These are phyloP conservation scores for Helicostylum pulchrum DNA, from an alignment of 192 early-diverging fungal genomes.

Conservation along the genomic window DNA sequence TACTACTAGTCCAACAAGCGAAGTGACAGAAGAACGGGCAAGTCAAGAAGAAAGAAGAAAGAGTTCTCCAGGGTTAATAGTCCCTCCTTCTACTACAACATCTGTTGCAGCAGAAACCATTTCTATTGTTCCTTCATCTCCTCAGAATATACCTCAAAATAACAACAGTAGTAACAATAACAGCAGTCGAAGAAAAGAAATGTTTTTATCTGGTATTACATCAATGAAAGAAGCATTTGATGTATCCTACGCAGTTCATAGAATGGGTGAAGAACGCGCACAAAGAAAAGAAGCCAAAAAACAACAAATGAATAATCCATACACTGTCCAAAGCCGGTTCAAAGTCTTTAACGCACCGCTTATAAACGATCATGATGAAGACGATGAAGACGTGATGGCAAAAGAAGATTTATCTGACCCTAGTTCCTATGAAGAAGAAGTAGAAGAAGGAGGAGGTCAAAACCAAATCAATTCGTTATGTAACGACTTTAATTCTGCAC, in stretches of 20 bases:
- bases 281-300: background rate
- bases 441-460: too few species aligned
- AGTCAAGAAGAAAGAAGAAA: background rate
- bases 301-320: background rate
- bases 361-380: too few species aligned
- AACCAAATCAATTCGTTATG: too few species aligned
- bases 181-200: background rate
- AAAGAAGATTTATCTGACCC: too few species aligned
- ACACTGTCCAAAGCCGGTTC: too few species aligned
- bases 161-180: background rate
- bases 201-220: background rate
- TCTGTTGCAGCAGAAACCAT: slow-evolving; percentile 4
- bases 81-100: slow-evolving; percentile 12
- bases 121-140: background rate
- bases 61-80: background rate
- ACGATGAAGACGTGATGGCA: too few species aligned
- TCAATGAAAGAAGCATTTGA: slow-evolving; percentile 70
- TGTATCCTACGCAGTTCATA: slow-evolving; percentile 67
- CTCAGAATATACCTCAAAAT: background rate
- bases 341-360: too few species aligned
- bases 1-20: background rate
- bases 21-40: background rate
- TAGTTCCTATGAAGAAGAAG: too few species aligned
- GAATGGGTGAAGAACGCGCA: slow-evolving; percentile 57
- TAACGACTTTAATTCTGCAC: too few species aligned